Conservation (phyloP, 2,329 filamentous ascomycete species). For the Fusarium virguliforme region DNA sequence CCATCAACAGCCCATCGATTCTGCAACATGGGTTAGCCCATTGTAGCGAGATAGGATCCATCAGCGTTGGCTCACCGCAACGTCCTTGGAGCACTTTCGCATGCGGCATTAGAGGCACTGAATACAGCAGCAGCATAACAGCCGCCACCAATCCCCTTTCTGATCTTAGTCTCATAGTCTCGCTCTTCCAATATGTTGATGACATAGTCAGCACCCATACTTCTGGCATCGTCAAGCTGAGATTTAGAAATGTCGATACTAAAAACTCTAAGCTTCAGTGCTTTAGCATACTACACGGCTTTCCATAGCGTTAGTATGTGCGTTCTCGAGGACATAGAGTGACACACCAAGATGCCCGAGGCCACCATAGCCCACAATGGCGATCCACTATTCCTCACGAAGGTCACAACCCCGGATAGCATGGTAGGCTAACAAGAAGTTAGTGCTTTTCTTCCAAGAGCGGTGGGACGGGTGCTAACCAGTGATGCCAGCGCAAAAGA, state of each 20-base stretch:
- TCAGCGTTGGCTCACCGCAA: constrained; percentile 51
- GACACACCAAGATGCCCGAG: constrained; percentile 56
- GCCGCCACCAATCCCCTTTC: constrained; percentile 60
- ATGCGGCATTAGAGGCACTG: constrained; percentile 50
- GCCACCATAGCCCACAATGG: constrained; percentile 62
- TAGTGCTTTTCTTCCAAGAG: background rate
- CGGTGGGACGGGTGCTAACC: constrained; percentile 14
- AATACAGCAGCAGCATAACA: constrained; percentile 61
- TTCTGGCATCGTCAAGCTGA: constrained; percentile 58
- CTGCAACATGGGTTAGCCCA: background rate
- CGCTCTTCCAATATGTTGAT: constrained; percentile 59
- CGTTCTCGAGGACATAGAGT: background rate
- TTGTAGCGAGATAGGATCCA: background rate
- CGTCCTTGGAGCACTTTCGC: constrained; percentile 51
- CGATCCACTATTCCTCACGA: constrained; percentile 59
- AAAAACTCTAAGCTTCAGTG: constrained; percentile 61
- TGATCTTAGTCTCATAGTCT: constrained; percentile 58
- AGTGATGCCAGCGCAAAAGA: constrained; percentile 69
- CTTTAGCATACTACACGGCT: constrained; percentile 63
- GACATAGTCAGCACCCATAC: constrained; percentile 60
- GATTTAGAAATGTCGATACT: constrained; percentile 63
- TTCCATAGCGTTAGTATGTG: constrained; percentile 42
- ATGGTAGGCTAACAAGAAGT: constrained; percentile 52
- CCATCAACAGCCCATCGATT: constrained; percentile 58
- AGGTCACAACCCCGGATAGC: constrained; percentile 58